A percentile compares a stretch with the other conserved stretches of the same genome.
Evolutionary conservation across 1,284 basidiomycete species (phyloP).

Genomic region (Abortiporus biennis): DNA sequence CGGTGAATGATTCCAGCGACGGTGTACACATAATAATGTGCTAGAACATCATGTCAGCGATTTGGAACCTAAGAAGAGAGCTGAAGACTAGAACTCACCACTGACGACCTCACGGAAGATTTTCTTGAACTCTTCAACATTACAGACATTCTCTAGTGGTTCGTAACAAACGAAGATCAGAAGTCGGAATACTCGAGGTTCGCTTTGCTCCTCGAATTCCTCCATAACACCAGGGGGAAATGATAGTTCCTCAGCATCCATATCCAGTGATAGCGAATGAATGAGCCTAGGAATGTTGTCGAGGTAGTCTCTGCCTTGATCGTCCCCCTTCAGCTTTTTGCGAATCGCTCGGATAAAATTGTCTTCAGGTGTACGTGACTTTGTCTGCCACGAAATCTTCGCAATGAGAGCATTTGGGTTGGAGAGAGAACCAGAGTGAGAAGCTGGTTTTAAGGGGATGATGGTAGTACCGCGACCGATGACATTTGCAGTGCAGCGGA

Average conservation of each 20-base stretch:
- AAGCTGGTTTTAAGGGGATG: background rate
- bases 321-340: background rate
- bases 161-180: constrained; percentile 1
- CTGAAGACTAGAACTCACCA: constrained; percentile 2
- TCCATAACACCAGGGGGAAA: constrained; percentile 1
- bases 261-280: background rate
- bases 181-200: background rate
- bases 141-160: background rate
- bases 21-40: constrained; percentile 2
- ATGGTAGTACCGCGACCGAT: constrained; percentile 4
- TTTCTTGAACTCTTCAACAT: constrained; percentile 1
- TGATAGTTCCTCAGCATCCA: background rate
- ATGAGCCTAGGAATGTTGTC: constrained; percentile 1
- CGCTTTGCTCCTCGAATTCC: background rate
- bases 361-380: background rate
- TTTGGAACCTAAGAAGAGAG: background rate
- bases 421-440: too few relatives aligned
- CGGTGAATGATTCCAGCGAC: constrained; percentile 19
- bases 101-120: background rate
- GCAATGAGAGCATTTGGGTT: constrained; percentile 1
- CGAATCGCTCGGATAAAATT: constrained; percentile 3
- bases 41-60: background rate
- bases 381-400: constrained; percentile 8
- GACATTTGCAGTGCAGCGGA: background rate
- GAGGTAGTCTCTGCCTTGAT: background rate